Base-by-base conservation (phyloP, 106 monocot genomes). In the Acorus calamus region DNA sequence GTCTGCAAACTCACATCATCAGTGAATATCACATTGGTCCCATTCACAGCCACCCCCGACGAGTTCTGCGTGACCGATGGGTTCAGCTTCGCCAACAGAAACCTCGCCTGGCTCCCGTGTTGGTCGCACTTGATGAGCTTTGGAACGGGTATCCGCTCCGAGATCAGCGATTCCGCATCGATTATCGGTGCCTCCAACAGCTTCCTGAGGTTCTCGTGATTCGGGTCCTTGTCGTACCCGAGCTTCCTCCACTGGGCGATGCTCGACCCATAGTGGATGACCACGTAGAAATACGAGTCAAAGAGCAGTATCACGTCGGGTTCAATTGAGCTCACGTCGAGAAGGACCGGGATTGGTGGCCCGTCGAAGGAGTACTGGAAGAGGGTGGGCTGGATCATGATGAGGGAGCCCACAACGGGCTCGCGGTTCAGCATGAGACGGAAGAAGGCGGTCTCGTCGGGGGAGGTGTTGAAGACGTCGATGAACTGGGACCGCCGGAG, bases 331-430 rank as follows among this genome's bases (percentile, higher is more conserved):
- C 80, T 85, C 46, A 91, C 77, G 49, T 96, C 96, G 9, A 96
- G 87, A 5, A 96, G 74, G 11, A 85, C 91, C 0, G 96, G 96
- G 47, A 88, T 59, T 4, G 96, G 87, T 3, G 96, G 96, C 14
- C 96, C 96, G 49, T 91, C 87, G 51, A 91, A 87, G 3, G 87
- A 91, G 78, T 96, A 96, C 76, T 79, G 87, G 58, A 91, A 84
- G 53, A 96, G 80, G 7, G 96, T 87, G 0, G 96, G 96, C 61
- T 96, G 96, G 70, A 96, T 88, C 96, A 96, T 96, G 64, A 91
- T 77, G 5, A 91, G 77, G 2, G 91, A 85, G 3, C 84, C 84
- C 14, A 78, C 78, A 4, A 96, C 96, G 14, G 87, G 80, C 77
- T 96, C 90, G 50, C 79, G 73, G 61, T 96, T 91, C 69, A 96